Base-by-base conservation (phyloP, 169 alveolate species). In the Sarcocystis neurona region DNA sequence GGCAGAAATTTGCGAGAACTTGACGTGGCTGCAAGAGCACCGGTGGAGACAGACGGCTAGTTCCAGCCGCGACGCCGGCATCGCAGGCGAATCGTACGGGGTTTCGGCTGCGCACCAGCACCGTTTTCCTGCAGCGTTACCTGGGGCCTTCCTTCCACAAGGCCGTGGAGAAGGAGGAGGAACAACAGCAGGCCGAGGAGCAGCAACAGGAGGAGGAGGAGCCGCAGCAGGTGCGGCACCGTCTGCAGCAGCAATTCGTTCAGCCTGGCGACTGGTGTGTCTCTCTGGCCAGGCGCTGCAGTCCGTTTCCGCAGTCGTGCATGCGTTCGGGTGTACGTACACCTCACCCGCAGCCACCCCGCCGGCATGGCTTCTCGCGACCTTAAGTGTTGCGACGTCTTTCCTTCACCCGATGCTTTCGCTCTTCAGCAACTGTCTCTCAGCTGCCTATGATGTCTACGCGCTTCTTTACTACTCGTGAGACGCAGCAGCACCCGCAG, bases 301-400 rank as follows among this genome's bases (percentile, higher is more conserved):
- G 58, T 74, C 89, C 30, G 3, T 48, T 1, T 84, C 89, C 0
- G 89, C 82, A 12, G 89, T 68, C n/a, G 4, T 84, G 56, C 89
- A 84, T 34, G 70, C 89, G 27, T 68, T 84, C 48, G 53, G 47
- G 44, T 84, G 89, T 47, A 84, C 89, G 48, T 84, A 84, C 74
- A 84, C 84, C 53, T 66, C 89, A 20, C 74, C 84, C 1, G 43
- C 50, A 0, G 70, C 89, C 8, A 46, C 68, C 50, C 0, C 30
- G 41, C 27, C 27, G 34, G 84, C 58, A 5, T 84, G 89, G 89
- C 3, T 39, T 32, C 50, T 30, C 23, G 82, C 89, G 23, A 66
- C 84, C 6, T 41, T 84, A 39, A 37, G 82, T 34, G 32, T 84
- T 70, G 47, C 47, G 10, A 72, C 41, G 8, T 63, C 89, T 44